Base-by-base conservation (phyloP, 2,329 filamentous ascomycete species). In the Calonectria hawksworthii region DNA sequence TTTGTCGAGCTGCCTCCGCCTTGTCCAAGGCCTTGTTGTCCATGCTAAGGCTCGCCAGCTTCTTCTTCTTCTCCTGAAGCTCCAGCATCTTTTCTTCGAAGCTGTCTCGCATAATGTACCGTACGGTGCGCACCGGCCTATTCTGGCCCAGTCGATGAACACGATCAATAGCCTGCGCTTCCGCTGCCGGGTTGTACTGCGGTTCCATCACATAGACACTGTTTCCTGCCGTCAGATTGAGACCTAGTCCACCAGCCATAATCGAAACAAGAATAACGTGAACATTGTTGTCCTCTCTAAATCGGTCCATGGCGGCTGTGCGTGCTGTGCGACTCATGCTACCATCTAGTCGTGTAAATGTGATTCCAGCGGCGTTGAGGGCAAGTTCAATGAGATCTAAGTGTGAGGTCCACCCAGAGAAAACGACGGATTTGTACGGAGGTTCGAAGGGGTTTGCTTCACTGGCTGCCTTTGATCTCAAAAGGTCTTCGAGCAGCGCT, bases 171-270 rank as follows among this genome's bases (percentile, higher is more conserved):
- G 97, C 97, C 86, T 99, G 97, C 7, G 96, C 95, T 84, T 99
- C 96, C 0, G 96, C 95, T 0, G 96, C 96, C 0, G 97, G 97
- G 82, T 99, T 99, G 87, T 96, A 99, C 83, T 98, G 96, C 7
- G 97, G 97, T 84, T 99, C 97, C 96, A 99, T 99, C 80, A 99
- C 94, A 83, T 97, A 99, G 18, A 98, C 96, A 70, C 92, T 94
- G 83, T 93, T 97, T 38, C 94, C 96, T 0, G 94, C 89, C 0
- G 96, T 98, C 70, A 99, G 88, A 82, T 99, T 99, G 50, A 99
- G 92, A 18, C 96, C 96, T 21, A 98, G 91, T 23, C 97, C 96
- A 77, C 96, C 97, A 0, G 96, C 96, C 82, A 93, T 95, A 85
- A 98, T 98, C 13, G 95, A 98, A 18, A 98, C 95, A 13, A 99